A percentile compares a stretch with the other conserved stretches of the same genome.
phyloP scores from a whole-genome alignment of 1,284 basidiomycete species.

The Tremellales sp. region DNA sequence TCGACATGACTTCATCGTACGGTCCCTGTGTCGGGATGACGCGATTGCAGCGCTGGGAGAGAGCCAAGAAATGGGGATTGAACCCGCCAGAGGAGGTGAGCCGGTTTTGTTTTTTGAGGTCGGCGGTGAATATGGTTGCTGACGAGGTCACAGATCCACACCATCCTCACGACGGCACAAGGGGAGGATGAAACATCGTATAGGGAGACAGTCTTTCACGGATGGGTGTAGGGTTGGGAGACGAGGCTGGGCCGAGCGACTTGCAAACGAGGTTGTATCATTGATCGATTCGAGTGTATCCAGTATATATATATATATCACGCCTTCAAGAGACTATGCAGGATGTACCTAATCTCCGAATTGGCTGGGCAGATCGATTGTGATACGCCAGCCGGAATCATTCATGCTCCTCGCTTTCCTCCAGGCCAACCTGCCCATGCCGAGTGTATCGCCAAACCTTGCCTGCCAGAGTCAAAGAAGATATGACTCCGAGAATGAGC shows the following conservation, averaged over 20 bases:
- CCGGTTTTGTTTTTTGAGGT: conserved; percentile 3
- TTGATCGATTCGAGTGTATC: too few species aligned
- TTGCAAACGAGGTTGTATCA: too few species aligned
- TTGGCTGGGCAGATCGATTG: too few species aligned
- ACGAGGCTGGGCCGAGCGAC: too few species aligned
- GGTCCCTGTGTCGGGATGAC: conserved; percentile 81
- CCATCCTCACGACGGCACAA: conserved; percentile 63
- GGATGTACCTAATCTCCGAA: too few species aligned
- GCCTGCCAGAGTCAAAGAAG: conserved; percentile 19
- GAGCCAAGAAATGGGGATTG: conserved; percentile 73
- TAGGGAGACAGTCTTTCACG: conserved; percentile 54
- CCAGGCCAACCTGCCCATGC: conserved; percentile 9
- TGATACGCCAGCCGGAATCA: too few species aligned
- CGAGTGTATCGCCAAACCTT: conserved; percentile 9
- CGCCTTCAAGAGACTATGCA: too few species aligned
- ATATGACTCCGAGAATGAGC: conserved; percentile 28
- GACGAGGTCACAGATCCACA: conserved; percentile 57
- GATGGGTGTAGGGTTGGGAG: conserved; percentile 29
- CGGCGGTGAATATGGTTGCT: background rate
- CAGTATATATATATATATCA: too few species aligned
- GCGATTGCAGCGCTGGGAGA: conserved; percentile 81
- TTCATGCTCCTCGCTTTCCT: conserved; percentile 1
- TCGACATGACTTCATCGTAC: conserved; percentile 77
- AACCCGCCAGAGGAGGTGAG: conserved; percentile 77
- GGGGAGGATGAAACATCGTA: conserved; percentile 53